A percentile compares a stretch with the other conserved stretches of the same genome.
Evolutionary conservation across 2,329 filamentous ascomycete genomes (phyloP).

Genomic region (Bisporella sp.): DNA sequence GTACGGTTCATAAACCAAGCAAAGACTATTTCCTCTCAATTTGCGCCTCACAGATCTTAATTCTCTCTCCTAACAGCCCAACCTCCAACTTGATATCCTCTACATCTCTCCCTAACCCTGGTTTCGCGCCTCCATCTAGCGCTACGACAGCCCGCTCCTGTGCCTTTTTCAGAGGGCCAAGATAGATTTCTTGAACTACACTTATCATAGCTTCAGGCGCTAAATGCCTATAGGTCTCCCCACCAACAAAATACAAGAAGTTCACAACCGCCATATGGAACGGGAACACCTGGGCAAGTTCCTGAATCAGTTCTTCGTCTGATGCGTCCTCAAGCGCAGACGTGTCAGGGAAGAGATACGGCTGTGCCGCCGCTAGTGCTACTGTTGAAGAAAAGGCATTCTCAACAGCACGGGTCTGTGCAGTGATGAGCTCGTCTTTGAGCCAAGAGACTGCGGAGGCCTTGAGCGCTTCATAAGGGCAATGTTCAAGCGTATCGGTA

Average conservation of each 20-base stretch:
- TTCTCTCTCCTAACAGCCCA: conserved; percentile 21
- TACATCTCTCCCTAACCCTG: neutral
- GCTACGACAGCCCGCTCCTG: conserved; percentile 26
- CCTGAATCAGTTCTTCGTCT: conserved; percentile 39
- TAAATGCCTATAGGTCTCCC: conserved; percentile 37
- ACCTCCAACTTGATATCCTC: conserved; percentile 13
- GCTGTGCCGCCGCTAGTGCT: conserved; percentile 53
- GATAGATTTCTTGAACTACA: conserved; percentile 51
- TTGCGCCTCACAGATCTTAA: conserved; percentile 12
- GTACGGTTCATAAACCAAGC: too few relatives aligned
- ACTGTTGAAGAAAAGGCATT: conserved; percentile 44
- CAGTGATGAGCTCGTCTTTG: conserved; percentile 51
- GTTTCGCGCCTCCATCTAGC: conserved; percentile 3
- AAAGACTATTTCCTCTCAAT: conserved; percentile 1
- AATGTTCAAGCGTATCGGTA: conserved; percentile 58
- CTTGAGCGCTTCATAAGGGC: conserved; percentile 54
- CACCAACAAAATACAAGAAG: conserved; percentile 51
- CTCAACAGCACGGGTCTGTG: conserved; percentile 23
- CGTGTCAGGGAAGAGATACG: conserved; percentile 52
- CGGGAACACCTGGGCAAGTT: conserved; percentile 42
- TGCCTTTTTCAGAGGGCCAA: conserved; percentile 43
- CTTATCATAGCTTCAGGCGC: conserved; percentile 49
- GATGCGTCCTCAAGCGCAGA: conserved; percentile 38
- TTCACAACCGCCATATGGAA: conserved; percentile 55
- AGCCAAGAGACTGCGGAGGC: conserved; percentile 58